Base-by-base conservation (phyloP, 164 flowering plant species). In the Macadamia tetraphylla region DNA sequence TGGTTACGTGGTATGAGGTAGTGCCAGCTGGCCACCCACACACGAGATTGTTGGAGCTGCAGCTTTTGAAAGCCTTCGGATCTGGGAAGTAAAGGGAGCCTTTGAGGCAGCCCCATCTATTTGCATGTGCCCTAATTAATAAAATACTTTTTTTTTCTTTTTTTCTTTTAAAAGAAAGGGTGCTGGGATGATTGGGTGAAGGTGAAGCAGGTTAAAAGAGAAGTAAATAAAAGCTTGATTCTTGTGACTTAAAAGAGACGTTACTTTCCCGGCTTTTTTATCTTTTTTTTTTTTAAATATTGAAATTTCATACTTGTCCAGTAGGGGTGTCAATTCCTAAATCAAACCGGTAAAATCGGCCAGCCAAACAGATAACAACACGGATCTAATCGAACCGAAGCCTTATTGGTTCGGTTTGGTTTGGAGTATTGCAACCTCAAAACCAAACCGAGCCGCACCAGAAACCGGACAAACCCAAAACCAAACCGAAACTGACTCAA, bases 191-290 rank as follows among this genome's bases (percentile, higher is more conserved):
- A 29, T 1, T 65, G 31, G 9, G 4, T 29, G 49, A 61, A 9
- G 55, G 15, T 62, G 72, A 73, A 76, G 73, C 66, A 66, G 69
- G 63, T 58, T 71, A 53, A 18, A 73, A 42, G 53, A 29, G 15
- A 58, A 29, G 15, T 61, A 74, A 68, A 66, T 13, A 74, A 77
- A 73, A 64, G 78, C 78, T 74, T 72, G 87, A 83, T 80, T 78
- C 87, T 78, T 81, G 81, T 78, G 83, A 62, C 80, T 78, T 82
- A 64, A 73, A 74, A 76, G 79, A 67, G 60, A 56, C 60, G 75
- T 72, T 81, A 60, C 80, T 77, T 75, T 82, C 3, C 81, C 58
- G 14, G 55, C 3, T 51, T 51, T 15, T 10, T 9, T 35, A 17
- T 30, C 72, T 61, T 66, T 35, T 23, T 23, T 23, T 23, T 23